Conservation (phyloP, 768 basidiomycete genomes). For the Goffeauzyma gilvescens region DNA sequence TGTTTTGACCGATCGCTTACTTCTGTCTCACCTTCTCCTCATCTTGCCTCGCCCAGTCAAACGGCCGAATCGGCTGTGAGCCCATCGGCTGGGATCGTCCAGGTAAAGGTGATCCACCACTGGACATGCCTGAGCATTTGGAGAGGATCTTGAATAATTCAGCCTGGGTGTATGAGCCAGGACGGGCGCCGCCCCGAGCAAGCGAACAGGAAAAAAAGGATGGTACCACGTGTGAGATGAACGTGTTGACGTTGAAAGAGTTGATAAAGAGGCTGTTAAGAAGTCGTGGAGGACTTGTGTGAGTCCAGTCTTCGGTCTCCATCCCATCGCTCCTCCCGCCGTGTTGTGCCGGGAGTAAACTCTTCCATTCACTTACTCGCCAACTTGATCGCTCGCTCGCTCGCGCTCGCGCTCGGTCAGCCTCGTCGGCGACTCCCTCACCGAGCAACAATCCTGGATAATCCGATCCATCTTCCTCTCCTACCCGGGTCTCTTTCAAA, state of each 20-base stretch:
- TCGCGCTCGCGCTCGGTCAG: neutral
- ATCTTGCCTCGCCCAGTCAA: neutral
- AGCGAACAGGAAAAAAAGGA: no score
- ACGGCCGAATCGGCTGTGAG: conserved; percentile 2
- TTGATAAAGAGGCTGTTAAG: conserved; percentile 8
- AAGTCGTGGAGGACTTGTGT: conserved; percentile 3
- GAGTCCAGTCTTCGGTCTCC: neutral
- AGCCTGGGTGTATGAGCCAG: neutral
- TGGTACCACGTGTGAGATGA: neutral
- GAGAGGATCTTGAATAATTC: conserved; percentile 1
- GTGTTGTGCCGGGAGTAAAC: neutral
- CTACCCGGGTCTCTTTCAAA: neutral
- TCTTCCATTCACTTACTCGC: neutral
- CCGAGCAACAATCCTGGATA: conserved; percentile 3
- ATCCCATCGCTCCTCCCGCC: neutral
- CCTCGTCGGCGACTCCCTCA: conserved; percentile 7
- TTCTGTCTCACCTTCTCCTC: neutral
- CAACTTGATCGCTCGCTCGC: neutral
- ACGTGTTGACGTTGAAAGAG: neutral
- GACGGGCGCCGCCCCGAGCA: no score
- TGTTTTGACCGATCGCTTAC: neutral
- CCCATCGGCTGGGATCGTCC: neutral
- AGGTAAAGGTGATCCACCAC: neutral
- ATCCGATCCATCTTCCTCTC: neutral
- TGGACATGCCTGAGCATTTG: neutral